Percentiles rank a stretch among this genome's conserved stretches.
phyloP scores from a whole-genome alignment of 345 rosid genomes.

The Carallia brachiata region DNA sequence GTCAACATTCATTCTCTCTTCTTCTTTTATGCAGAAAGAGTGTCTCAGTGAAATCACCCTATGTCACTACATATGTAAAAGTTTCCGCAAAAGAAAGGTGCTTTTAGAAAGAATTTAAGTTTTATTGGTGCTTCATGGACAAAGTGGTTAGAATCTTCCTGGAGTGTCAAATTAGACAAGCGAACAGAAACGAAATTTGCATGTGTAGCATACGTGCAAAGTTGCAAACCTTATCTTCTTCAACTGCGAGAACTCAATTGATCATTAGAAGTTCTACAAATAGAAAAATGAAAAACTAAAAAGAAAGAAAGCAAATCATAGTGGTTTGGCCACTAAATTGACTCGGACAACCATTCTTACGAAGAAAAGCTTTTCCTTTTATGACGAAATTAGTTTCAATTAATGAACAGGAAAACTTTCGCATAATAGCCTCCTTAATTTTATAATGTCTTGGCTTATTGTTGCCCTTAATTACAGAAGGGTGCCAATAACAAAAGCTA shows the following conservation, averaged over 20 bases:
- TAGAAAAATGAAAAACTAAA: not conserved
- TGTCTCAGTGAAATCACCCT: not conserved
- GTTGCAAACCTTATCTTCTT: not conserved
- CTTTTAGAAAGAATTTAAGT: not conserved
- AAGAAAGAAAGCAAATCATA: not conserved
- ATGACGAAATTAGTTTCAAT: not conserved
- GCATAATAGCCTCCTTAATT: not conserved
- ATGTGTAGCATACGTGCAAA: not conserved
- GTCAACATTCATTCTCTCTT: slow-evolving; percentile 1
- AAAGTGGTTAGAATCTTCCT: slow-evolving; percentile 10
- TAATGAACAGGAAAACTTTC: not conserved
- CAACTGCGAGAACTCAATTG: not conserved
- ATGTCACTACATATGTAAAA: not conserved
- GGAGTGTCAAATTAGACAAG: not conserved
- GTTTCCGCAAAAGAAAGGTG: not conserved
- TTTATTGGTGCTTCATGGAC: not conserved
- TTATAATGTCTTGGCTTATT: not conserved
- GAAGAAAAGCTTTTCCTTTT: not conserved
- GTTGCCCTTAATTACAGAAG: not conserved
- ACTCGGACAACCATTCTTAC: not conserved
- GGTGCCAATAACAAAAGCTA: not conserved
- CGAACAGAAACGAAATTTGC: slow-evolving; percentile 1
- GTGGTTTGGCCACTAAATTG: not conserved
- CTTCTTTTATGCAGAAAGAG: not conserved
- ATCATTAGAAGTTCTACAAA: not conserved